Conservation (phyloP, 148 eudicot genomes). For the Arctostaphylos glauca region DNA sequence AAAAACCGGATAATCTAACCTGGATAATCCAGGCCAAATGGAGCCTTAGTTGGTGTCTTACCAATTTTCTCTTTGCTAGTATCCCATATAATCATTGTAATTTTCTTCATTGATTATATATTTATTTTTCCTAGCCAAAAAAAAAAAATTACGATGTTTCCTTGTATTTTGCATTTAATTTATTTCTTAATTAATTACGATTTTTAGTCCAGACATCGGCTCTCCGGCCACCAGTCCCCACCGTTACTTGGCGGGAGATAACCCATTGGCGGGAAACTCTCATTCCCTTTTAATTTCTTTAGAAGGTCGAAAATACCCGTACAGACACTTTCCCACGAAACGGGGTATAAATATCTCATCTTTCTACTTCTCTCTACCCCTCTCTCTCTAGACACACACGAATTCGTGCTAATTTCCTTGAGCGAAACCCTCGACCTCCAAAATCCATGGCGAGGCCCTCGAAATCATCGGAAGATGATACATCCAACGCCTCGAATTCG, state of each 20-base stretch:
- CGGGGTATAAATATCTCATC: background rate
- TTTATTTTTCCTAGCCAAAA: no score
- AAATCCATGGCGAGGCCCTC: constrained; percentile 7
- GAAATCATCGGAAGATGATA: constrained; percentile 35
- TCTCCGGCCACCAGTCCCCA: background rate
- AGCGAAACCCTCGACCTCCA: constrained; percentile 45
- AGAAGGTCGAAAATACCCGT: background rate
- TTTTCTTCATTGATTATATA: no score
- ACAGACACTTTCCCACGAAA: background rate
- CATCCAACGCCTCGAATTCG: constrained; percentile 35
- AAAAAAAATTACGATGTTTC: no score
- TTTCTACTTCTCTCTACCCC: background rate
- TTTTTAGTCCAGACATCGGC: background rate
- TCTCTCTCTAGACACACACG: background rate
- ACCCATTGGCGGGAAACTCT: constrained; percentile 24
- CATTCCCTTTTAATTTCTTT: background rate
- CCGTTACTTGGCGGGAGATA: constrained; percentile 23
- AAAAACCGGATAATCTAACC: no score
- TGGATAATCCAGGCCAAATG: no score
- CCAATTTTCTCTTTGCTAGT: no score
- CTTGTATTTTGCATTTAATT: no score
- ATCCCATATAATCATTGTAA: no score
- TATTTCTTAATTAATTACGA: no score
- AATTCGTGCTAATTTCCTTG: background rate
- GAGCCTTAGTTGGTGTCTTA: no score